phyloP scores from a whole-genome alignment of 164 flowering plant genomes.

The Litsea cubeba region DNA sequence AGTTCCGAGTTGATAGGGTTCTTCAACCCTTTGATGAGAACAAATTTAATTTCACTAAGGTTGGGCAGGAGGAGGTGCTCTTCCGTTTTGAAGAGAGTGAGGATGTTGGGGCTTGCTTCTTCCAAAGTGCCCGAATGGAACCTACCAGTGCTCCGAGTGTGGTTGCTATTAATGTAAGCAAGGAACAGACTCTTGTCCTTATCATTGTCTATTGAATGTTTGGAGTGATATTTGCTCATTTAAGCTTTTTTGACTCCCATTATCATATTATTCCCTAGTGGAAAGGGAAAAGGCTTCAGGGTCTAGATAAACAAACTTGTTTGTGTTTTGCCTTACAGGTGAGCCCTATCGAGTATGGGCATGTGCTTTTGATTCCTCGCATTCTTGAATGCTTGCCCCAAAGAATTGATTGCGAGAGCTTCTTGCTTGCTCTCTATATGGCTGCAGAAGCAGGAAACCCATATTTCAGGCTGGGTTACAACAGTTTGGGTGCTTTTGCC shows the following conservation, averaged over 20 bases:
- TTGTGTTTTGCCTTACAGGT: conserved; percentile 38
- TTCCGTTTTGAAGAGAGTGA: conserved; percentile 58
- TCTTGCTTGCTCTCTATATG: conserved; percentile 78
- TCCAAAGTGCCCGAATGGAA: conserved; percentile 32
- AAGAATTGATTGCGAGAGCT: conserved; percentile 65
- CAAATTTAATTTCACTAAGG: conserved; percentile 87
- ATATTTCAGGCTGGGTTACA: conserved; percentile 81
- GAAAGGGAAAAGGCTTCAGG: no score
- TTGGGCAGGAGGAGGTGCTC: conserved; percentile 87
- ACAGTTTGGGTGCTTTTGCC: conserved; percentile 96
- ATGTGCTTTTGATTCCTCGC: conserved; percentile 78
- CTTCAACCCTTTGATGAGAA: conserved; percentile 78
- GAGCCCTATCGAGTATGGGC: conserved; percentile 92
- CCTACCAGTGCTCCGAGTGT: conserved; percentile 44
- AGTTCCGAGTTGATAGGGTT: conserved; percentile 70
- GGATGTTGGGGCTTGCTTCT: conserved; percentile 29
- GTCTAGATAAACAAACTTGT: no score
- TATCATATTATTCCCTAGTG: no score
- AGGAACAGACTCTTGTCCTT: neutral
- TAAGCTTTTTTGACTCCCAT: no score
- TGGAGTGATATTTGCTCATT: no score
- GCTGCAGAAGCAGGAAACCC: conserved; percentile 73
- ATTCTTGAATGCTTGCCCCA: conserved; percentile 72
- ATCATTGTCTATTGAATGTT: neutral
- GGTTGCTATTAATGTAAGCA: conserved; percentile 76